Base-by-base conservation (phyloP, 2,329 filamentous ascomycete genomes). In the Ambrosiella xylebori region DNA sequence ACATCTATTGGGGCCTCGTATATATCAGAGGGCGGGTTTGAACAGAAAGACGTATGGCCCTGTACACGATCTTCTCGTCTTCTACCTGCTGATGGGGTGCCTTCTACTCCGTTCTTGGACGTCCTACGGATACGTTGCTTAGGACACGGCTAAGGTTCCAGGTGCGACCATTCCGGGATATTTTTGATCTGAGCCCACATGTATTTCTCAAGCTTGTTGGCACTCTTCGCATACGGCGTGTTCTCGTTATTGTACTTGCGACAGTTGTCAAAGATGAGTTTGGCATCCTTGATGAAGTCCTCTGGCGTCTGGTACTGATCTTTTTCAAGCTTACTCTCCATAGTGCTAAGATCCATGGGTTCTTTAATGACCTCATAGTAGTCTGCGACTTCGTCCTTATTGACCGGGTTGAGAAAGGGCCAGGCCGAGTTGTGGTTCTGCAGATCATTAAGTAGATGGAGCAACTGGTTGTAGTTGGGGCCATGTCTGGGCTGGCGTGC, bases 291-390 rank as follows among this genome's bases (percentile, higher is more conserved):
- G 71, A 91, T 83, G 65, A 98, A 96, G 65, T 97, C 93, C 67
- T 97, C 89, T 0, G 93, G 91, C 0, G 82, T 89, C 13, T 82
- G 80, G 67, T 98, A 98, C 66, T 91, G 80, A 70, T 97, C 93
- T 44, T 88, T 88, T 66, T 97, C 90, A 62, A 96, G 84, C 71
- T 95, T 95, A 64, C 81, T 82, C 70, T 97, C 93, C 91, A 98
- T 97, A 17, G 90, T 96, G 53, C 81, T 84, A 53, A 96, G 76
- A 67, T 96, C 93, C 93, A 98, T 98, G 40, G 93, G 93, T 69
- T 95, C 86, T 67, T 90, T 90, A 74, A 98, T 98, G 61, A 97
- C 90, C 61, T 95, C 88, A 74, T 97, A 97, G 72, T 98, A 98
- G 69, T 98, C 93, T n/a, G 88, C 83, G 0, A 98, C 93, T 64